Conservation (phyloP, 2,329 filamentous ascomycete genomes). For the Didymella segeticola region DNA sequence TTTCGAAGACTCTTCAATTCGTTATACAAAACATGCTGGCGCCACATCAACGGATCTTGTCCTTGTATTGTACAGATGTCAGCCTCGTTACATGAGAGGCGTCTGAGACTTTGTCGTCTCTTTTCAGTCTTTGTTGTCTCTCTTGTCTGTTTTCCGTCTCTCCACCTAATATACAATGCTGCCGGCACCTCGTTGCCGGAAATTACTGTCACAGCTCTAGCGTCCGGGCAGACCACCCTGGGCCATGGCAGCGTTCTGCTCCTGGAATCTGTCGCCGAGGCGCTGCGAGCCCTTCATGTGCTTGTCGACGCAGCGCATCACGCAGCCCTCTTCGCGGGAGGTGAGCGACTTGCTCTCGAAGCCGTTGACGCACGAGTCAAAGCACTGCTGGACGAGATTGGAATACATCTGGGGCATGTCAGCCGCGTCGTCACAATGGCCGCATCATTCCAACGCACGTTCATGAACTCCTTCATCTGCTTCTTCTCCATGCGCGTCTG, state of each 20-base stretch:
- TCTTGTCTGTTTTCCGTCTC: too few species aligned
- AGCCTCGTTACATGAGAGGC: too few species aligned
- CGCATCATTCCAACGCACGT: slow-evolving; percentile 60
- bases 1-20: neutral
- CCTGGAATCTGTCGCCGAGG: slow-evolving; percentile 87
- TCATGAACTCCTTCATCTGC: slow-evolving; percentile 99
- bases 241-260: slow-evolving; percentile 73
- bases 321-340: slow-evolving; percentile 86
- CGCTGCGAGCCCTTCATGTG: slow-evolving; percentile 91
- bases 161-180: slow-evolving; percentile 10
- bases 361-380: slow-evolving; percentile 96
- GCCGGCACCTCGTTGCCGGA: too few species aligned
- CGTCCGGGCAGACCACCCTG: slow-evolving; percentile 62
- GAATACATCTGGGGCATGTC: slow-evolving; percentile 66
- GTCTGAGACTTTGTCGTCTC: too few species aligned
- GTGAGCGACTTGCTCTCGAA: slow-evolving; percentile 97
- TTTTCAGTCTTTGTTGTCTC: too few species aligned
- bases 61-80: slow-evolving; percentile 22
- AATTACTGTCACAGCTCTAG: slow-evolving; percentile 36
- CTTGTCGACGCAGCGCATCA: slow-evolving; percentile 95
- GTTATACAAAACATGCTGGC: slow-evolving; percentile 10
- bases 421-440: neutral
- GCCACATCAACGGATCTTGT: slow-evolving; percentile 13
- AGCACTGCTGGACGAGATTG: slow-evolving; percentile 85
- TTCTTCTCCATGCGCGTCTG: slow-evolving; percentile 94